A percentile compares a stretch with the other conserved stretches of the same genome.
These are phyloP conservation scores for Phytophthora sansomeana DNA, from an alignment of 352 stramenopile genomes.

Conservation along the genomic window DNA sequence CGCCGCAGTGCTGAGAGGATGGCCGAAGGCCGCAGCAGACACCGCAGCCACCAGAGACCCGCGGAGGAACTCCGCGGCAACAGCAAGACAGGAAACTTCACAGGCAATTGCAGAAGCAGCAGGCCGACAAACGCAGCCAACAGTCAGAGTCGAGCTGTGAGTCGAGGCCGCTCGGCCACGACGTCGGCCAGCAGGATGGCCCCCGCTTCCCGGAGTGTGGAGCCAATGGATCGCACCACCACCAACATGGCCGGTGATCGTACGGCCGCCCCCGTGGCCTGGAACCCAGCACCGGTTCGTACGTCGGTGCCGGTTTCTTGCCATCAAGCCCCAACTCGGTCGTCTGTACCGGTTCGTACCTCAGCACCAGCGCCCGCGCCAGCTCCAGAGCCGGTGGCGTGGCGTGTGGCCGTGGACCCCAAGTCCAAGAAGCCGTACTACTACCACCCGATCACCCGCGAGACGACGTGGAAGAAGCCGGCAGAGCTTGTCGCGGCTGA, in stretches of 20 bases:
- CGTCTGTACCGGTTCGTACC: not conserved
- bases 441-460: constrained; percentile 95
- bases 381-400: constrained; percentile 60
- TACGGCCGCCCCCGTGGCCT: constrained; percentile 1
- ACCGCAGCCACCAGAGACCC: constrained; percentile 17
- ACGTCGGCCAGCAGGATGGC: constrained; percentile 7
- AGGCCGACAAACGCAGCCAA: constrained; percentile 12
- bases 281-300: constrained; percentile 13
- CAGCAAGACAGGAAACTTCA: constrained; percentile 9
- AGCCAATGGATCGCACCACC: not conserved
- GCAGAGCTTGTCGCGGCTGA: constrained; percentile 78
- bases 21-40: constrained; percentile 12
- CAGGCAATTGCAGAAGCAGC: constrained; percentile 20
- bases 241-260: not conserved
- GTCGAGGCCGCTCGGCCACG: constrained; percentile 19
- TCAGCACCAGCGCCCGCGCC: not conserved
- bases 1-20: no score
- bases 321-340: not conserved
- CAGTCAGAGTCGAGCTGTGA: constrained; percentile 24
- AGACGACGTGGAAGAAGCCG: constrained; percentile 98
- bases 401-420: constrained; percentile 81
- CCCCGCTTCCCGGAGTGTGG: not conserved
- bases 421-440: constrained; percentile 96
- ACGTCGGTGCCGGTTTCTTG: constrained; percentile 10
- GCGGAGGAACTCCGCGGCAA: constrained; percentile 33